phyloP scores from a whole-genome alignment of 2,329 filamentous ascomycete genomes.

The Colletotrichum abscissum region DNA sequence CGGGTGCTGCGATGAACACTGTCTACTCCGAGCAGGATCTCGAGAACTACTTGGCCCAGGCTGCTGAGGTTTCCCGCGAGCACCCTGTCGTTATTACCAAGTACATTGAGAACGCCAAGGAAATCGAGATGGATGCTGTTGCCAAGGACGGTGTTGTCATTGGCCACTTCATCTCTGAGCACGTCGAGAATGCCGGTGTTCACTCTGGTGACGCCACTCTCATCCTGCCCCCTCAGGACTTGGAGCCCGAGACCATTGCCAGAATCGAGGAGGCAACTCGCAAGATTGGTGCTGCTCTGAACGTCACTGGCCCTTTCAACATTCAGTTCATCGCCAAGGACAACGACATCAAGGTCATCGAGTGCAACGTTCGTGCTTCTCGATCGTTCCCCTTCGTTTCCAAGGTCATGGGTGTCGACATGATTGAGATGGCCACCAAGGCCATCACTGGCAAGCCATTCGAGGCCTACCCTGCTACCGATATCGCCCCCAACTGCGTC shows the following conservation, averaged over 20 bases:
- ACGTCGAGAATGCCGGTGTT: slow-evolving; percentile 98
- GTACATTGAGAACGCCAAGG: slow-evolving; percentile 99
- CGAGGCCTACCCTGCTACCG: slow-evolving; percentile 81
- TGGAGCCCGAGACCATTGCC: slow-evolving; percentile 87
- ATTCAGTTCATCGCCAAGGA: slow-evolving; percentile 99
- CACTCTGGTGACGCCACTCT: slow-evolving; percentile 98
- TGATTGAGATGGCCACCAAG: slow-evolving; percentile 99
- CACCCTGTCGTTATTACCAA: slow-evolving; percentile 99
- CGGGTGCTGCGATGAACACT: slow-evolving; percentile 98
- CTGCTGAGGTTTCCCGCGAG: slow-evolving; percentile 91
- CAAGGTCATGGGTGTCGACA: slow-evolving; percentile 97
- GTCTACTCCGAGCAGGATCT: slow-evolving; percentile 97
- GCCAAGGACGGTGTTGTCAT: slow-evolving; percentile 90
- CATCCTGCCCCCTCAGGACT: slow-evolving; percentile 93
- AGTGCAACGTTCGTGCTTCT: slow-evolving; percentile 97
- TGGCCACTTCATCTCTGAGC: slow-evolving; percentile 97
- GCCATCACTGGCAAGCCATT: slow-evolving; percentile 91
- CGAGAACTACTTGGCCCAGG: slow-evolving; percentile 88
- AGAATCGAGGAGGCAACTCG: slow-evolving; percentile 94
- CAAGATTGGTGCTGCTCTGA: slow-evolving; percentile 94
- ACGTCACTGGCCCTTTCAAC: slow-evolving; percentile 97
- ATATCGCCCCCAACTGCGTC: slow-evolving; percentile 83
- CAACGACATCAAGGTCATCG: slow-evolving; percentile 99
- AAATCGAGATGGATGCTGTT: slow-evolving; percentile 99
- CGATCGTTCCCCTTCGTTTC: slow-evolving; percentile 98